Base-by-base conservation (phyloP, 1,284 basidiomycete species). In the Coniferiporia weirii region DNA sequence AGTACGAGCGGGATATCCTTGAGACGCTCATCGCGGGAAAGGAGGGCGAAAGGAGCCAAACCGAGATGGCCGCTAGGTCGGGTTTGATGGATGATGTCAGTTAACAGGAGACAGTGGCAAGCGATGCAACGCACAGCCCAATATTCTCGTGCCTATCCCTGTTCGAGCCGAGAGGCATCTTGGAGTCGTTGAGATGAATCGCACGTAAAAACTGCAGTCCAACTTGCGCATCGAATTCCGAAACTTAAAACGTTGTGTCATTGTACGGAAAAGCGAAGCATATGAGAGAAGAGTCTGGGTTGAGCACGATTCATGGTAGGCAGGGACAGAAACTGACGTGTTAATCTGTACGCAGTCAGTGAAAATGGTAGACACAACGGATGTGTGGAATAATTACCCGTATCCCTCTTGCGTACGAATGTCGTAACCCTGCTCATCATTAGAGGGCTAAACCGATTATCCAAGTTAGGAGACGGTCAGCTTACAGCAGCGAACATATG, bases 101-200 rank as follows among this genome's bases (percentile, higher is more conserved):
- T 27, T 27, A 27, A 27, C 27, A 27, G 27, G 27, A 27, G 27
- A 27, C 27, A 27, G 27, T 5, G 27, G 27, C 27, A 27, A 27
- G 5, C 27, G 27, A 2, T 27, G 27, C 40, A 1, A 75, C 84
- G 65, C 66, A 90, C 86, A 89, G 69, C 13, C 91, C 93, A 47
- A 95, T 85, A 64, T 93, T 95, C 69, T 91, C 86, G 67, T 95
- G 92, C 34, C 90, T 72, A 68, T 95, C 93, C 64, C 83, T 84
- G 66, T 82, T 84, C 20, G 84, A 85, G 1, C 78, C 81, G 5
- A 85, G 75, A 0, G 73, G 74, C 13, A 77, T 79, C 67, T 91
- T 91, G 3, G 88, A 91, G 69, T 94, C 92, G 70, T 95, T 95
- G 56, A 94, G 69, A 69, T 95, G 93, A 79, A 94, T 86, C 0